Conservation (phyloP, 768 basidiomycete species). For the Kwoniella bestiolae region DNA sequence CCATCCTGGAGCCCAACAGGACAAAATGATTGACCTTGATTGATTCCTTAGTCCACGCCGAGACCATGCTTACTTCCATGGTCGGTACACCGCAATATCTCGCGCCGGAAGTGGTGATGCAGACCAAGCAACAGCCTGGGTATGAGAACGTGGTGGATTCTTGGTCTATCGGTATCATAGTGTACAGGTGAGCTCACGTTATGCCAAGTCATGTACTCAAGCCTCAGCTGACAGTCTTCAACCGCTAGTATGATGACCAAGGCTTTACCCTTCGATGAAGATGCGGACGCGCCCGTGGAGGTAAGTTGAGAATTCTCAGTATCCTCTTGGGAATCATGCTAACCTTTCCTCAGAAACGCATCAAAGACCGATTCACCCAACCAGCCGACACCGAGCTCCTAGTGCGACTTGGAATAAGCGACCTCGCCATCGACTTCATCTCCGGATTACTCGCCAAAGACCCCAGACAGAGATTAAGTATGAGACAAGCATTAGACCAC, state of each 20-base stretch:
- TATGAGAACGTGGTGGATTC: conserved; percentile 91
- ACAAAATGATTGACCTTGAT: neutral
- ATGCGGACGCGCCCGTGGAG: conserved; percentile 66
- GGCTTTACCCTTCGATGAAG: conserved; percentile 77
- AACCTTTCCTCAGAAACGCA: conserved; percentile 59
- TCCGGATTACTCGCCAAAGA: conserved; percentile 67
- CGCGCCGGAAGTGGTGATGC: conserved; percentile 82
- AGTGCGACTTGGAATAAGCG: conserved; percentile 58
- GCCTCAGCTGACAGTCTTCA: conserved; percentile 22
- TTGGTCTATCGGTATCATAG: conserved; percentile 94
- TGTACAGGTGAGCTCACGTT: conserved; percentile 84
- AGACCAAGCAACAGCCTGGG: conserved; percentile 63
- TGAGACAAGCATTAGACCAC: conserved; percentile 70
- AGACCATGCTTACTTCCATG: conserved; percentile 70
- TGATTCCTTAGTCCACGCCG: conserved; percentile 29
- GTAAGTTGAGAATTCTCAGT: conserved; percentile 39
- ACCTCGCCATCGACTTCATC: conserved; percentile 69
- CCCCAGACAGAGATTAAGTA: conserved; percentile 71
- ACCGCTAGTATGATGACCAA: conserved; percentile 69
- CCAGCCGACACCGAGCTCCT: conserved; percentile 68
- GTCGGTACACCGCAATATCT: conserved; percentile 95
- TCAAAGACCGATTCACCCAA: conserved; percentile 43
- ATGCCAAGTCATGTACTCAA: too few species aligned
- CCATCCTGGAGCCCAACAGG: too few species aligned
- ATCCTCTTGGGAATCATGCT: neutral